Base-by-base conservation (phyloP, 129 eudicot species). In the Glebionis coronaria region DNA sequence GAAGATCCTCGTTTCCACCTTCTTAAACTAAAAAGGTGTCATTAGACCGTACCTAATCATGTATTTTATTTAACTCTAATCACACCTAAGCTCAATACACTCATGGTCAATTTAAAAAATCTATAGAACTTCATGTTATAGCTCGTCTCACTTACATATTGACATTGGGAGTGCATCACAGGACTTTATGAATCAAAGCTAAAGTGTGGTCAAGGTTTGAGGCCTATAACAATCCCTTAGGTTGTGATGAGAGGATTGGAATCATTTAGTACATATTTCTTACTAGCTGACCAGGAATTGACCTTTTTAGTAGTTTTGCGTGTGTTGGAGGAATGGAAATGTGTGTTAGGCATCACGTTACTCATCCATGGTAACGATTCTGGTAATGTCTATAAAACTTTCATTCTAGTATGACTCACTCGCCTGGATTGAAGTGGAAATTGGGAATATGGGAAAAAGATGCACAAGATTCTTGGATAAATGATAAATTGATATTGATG, bases 381-480 rank as follows among this genome's bases (percentile, higher is more conserved):
- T 64, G 68, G 68, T 49, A 63, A n/a, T 52, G 86, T 83, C 9
- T 73, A 80, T 0, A 78, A 61, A 54, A 61, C 77, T 51, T 81
- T 86, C 14, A 72, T 86, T 68, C 82, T 12, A 75, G 88, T 57
- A 68, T 72, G 49, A 69, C 78, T 49, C 84, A 40, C 35, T 75
- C 80, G 64, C 61, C 80, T 13, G 57, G 71, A 8, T 69, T 83
- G 56, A 72, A 76, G 70, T 82, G 86, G 88, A 77, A 74, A 65
- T 86, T 88, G 92, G 92, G 92, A 11, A 57, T 81, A 75, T 86
- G 92, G 92, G 80, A 77, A 54, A 88, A 77, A 65, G 85, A 83
- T 47, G 74, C 59, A n/a, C 60, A 74, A 54, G 92, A 86, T 72
- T 68, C 78, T 51, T 86, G 84, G 88, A n/a, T n/a, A n/a, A n/a